A percentile compares a stretch with the other conserved stretches of the same genome.
These are phyloP conservation scores for Dissoconium aciculare DNA, from an alignment of 2,329 filamentous ascomycete genomes.

Conservation along the genomic window DNA sequence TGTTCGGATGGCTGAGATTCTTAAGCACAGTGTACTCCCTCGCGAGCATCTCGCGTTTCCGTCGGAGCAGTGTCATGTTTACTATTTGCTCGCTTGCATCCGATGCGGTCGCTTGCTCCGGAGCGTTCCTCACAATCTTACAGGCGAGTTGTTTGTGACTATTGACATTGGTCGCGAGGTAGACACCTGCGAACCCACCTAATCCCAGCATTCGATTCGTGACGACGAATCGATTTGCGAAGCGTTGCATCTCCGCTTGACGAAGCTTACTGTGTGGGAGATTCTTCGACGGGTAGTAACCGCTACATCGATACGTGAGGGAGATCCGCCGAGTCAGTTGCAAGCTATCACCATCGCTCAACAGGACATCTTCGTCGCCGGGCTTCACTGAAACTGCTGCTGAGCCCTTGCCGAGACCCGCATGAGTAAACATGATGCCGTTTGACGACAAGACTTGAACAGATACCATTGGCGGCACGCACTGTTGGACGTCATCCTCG, in stretches of 20 bases:
- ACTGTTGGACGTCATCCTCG: constrained; percentile 22
- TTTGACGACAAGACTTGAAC: constrained; percentile 33
- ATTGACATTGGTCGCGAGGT: constrained; percentile 37
- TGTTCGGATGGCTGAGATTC: constrained; percentile 44
- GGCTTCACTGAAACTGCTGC: constrained; percentile 17
- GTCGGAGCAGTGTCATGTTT: constrained; percentile 1
- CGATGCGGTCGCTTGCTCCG: not conserved
- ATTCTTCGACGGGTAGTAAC: constrained; percentile 1
- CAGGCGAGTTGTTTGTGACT: constrained; percentile 50
- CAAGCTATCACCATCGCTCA: constrained; percentile 31
- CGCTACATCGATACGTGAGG: constrained; percentile 15
- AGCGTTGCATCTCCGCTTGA: constrained; percentile 20
- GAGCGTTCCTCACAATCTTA: constrained; percentile 39
- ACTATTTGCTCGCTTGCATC: not conserved
- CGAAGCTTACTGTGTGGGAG: constrained; percentile 3
- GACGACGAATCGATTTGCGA: constrained; percentile 36
- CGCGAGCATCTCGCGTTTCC: constrained; percentile 6
- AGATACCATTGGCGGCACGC: constrained; percentile 33
- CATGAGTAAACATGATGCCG: constrained; percentile 25
- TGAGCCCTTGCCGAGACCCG: constrained; percentile 15
- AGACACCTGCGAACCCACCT: constrained; percentile 40
- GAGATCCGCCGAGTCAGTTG: constrained; percentile 18
- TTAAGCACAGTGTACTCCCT: constrained; percentile 37
- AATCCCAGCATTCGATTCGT: constrained; percentile 37
- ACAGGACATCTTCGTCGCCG: constrained; percentile 26